A percentile compares a stretch with the other conserved stretches of the same genome.
These are phyloP conservation scores for Fusarium armeniacum DNA, from an alignment of 2,329 filamentous ascomycete genomes.

Conservation along the genomic window DNA sequence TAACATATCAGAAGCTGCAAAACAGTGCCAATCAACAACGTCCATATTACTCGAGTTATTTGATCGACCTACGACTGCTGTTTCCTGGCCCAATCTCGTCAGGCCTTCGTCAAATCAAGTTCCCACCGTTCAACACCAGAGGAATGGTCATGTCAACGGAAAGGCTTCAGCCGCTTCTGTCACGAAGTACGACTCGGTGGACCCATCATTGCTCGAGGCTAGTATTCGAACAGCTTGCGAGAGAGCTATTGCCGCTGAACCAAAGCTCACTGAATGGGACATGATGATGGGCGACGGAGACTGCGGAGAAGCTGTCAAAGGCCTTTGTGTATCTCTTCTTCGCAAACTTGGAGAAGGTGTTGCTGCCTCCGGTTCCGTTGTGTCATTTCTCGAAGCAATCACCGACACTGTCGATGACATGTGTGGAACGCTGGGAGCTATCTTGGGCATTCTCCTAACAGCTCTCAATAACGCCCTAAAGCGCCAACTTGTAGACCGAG, in stretches of 20 bases:
- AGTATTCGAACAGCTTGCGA: background rate
- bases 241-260: constrained; percentile 56
- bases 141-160: background rate
- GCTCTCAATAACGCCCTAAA: constrained; percentile 57
- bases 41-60: background rate
- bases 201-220: background rate
- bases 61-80: background rate
- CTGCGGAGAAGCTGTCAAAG: constrained; percentile 72
- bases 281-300: constrained; percentile 75
- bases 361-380: background rate
- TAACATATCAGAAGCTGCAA: background rate
- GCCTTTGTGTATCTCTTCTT: background rate
- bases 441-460: constrained; percentile 64
- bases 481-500: constrained; percentile 58
- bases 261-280: constrained; percentile 73
- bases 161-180: background rate
- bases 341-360: background rate
- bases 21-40: background rate
- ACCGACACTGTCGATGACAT: constrained; percentile 38
- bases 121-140: background rate
- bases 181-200: background rate
- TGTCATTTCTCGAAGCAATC: background rate
- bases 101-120: background rate
- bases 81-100: background rate
- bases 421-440: constrained; percentile 67